Conservation (phyloP, 768 basidiomycete species). For the Mrakia frigida region DNA sequence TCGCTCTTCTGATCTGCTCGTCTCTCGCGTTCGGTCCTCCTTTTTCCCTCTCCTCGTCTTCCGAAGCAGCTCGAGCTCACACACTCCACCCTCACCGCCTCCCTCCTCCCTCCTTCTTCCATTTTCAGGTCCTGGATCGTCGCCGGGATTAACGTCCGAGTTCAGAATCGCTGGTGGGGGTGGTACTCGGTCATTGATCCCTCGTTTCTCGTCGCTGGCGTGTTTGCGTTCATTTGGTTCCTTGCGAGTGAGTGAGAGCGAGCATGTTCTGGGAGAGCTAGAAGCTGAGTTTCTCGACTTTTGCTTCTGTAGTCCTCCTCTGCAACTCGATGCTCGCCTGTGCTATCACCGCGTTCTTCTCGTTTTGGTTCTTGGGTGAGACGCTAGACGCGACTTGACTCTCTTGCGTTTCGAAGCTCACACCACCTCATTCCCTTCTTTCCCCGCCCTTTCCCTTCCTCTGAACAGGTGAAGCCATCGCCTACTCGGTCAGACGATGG, state of each 20-base stretch:
- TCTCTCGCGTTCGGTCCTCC: background rate
- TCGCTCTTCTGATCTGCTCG: background rate
- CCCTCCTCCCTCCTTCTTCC: background rate
- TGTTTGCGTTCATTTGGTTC: background rate
- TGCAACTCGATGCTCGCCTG: background rate
- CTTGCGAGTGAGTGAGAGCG: background rate
- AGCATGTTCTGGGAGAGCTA: no score
- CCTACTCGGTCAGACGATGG: no score
- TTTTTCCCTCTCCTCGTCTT: background rate
- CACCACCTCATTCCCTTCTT: no score
- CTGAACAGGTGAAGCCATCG: no score
- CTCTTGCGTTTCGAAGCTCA: no score
- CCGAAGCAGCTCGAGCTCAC: no score
- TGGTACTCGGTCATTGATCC: background rate
- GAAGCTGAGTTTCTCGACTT: no score
- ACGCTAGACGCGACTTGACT: no score
- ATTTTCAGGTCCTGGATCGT: background rate
- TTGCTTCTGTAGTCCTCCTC: background rate
- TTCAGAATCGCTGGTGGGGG: background rate
- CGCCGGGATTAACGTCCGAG: background rate
- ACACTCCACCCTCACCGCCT: background rate
- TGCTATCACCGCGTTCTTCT: background rate
- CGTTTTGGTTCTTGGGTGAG: background rate
- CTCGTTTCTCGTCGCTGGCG: background rate
- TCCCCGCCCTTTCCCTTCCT: no score